Evolutionary conservation across 441 rosid species (phyloP).

Genomic region (Pelargonium australe): DNA sequence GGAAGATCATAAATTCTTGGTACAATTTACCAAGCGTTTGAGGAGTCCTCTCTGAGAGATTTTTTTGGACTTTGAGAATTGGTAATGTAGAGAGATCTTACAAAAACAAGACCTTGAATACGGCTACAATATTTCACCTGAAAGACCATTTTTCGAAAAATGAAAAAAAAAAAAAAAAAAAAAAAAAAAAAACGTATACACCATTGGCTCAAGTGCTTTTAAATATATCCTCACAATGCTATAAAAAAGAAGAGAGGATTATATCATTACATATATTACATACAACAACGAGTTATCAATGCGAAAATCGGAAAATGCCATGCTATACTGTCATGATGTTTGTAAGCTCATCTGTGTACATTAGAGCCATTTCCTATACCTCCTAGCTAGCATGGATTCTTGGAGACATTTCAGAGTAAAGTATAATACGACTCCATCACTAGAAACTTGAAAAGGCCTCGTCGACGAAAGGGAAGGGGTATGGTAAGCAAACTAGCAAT

Average conservation of each 20-base stretch:
- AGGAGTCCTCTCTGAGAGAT: too few species aligned
- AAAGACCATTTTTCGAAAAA: too few species aligned
- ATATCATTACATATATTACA: not conserved
- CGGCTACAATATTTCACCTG: too few species aligned
- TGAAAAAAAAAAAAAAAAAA: too few species aligned
- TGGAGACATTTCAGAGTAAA: slow-evolving; percentile 9
- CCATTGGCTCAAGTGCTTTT: too few species aligned
- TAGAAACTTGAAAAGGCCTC: slow-evolving; percentile 39
- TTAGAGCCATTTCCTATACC: slow-evolving; percentile 17
- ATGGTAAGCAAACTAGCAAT: slow-evolving; percentile 75
- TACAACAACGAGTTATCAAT: not conserved
- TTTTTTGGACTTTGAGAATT: too few species aligned
- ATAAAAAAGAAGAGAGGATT: not conserved
- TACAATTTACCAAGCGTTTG: too few species aligned
- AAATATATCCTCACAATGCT: not conserved
- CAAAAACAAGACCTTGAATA: too few species aligned
- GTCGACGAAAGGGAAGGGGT: slow-evolving; percentile 66
- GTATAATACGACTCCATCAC: slow-evolving; percentile 16
- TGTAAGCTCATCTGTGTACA: slow-evolving; percentile 17
- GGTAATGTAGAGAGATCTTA: too few species aligned
- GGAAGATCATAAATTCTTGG: too few species aligned
- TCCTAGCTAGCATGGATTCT: not conserved
- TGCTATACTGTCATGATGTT: slow-evolving; percentile 4
- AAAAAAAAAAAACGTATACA: too few species aligned
- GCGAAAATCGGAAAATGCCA: not conserved